These are phyloP conservation scores for Suillus variegatus DNA, from an alignment of 768 basidiomycete species.

Conservation along the genomic window DNA sequence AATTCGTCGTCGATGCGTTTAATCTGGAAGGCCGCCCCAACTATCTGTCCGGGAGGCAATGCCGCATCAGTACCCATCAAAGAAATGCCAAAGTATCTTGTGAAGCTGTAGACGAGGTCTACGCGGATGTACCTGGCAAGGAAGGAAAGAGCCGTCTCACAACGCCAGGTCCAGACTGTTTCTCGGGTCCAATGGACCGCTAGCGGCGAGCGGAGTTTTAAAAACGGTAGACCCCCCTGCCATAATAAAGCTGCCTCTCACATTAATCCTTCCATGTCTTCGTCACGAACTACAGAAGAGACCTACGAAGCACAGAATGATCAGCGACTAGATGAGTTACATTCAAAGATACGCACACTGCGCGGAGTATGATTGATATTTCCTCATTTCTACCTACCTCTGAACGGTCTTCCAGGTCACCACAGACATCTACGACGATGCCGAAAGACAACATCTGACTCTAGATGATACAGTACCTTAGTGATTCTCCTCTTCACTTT, in stretches of 20 bases:
- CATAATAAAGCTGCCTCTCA: background rate
- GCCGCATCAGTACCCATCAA: too few species aligned
- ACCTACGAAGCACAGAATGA: slow-evolving; percentile 88
- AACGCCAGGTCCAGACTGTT: too few species aligned
- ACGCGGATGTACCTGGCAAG: too few species aligned
- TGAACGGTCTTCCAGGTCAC: slow-evolving; percentile 57
- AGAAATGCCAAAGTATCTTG: too few species aligned
- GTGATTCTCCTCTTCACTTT: background rate
- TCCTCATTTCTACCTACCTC: background rate
- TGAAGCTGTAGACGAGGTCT: too few species aligned
- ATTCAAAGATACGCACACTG: slow-evolving; percentile 80
- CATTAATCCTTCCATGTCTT: slow-evolving; percentile 30
- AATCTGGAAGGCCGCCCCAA: too few species aligned
- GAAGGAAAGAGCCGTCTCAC: too few species aligned
- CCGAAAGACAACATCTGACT: slow-evolving; percentile 77
- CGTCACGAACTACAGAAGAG: slow-evolving; percentile 53
- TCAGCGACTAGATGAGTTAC: slow-evolving; percentile 78
- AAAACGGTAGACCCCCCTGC: background rate
- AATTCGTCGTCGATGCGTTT: too few species aligned
- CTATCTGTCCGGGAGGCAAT: too few species aligned
- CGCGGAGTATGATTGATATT: slow-evolving; percentile 58
- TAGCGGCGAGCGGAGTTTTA: too few species aligned
- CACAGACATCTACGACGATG: slow-evolving; percentile 82
- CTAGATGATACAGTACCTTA: slow-evolving; percentile 72
- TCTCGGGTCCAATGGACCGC: too few species aligned